phyloP scores from a whole-genome alignment of 768 basidiomycete species.

The Leucosporidium scottii region DNA sequence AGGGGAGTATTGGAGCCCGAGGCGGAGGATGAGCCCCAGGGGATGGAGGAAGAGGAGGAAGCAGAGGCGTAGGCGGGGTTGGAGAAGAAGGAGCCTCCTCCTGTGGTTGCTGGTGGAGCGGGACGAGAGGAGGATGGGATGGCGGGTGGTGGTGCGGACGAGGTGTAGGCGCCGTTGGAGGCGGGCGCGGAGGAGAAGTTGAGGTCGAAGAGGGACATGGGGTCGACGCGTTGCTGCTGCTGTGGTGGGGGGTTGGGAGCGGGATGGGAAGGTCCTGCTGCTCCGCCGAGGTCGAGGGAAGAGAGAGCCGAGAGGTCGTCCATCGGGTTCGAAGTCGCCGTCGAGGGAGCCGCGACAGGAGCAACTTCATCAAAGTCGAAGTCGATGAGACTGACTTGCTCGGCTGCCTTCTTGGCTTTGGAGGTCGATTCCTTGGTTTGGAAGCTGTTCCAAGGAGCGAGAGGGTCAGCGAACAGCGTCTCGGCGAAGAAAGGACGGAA shows the following conservation, averaged over 20 bases:
- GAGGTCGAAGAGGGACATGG: slow-evolving; percentile 26
- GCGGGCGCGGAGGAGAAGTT: slow-evolving; percentile 13
- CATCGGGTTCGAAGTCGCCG: slow-evolving; percentile 19
- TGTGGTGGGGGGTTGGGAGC: neutral
- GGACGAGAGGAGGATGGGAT: neutral
- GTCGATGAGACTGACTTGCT: slow-evolving; percentile 33
- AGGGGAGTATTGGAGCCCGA: neutral
- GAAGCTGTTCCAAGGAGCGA: neutral
- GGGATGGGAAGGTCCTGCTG: neutral
- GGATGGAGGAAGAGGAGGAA: neutral
- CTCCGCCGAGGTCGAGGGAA: slow-evolving; percentile 22
- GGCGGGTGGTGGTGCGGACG: neutral
- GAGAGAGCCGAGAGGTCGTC: slow-evolving; percentile 58
- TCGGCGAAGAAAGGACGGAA: neutral
- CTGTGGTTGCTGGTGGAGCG: neutral
- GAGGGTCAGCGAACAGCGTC: slow-evolving; percentile 4
- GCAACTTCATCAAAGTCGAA: slow-evolving; percentile 32
- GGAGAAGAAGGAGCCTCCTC: slow-evolving; percentile 20
- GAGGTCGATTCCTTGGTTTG: slow-evolving; percentile 6
- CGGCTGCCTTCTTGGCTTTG: slow-evolving; percentile 22
- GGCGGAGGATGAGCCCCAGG: neutral
- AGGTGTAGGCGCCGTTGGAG: neutral
- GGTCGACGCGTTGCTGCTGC: neutral
- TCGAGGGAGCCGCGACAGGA: slow-evolving; percentile 6
- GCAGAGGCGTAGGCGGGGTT: slow-evolving; percentile 9